Evolutionary conservation across 2,329 filamentous ascomycete genomes (phyloP), one percentile per base, ranked within the genome.

Genomic region (Amphichorda felina): DNA sequence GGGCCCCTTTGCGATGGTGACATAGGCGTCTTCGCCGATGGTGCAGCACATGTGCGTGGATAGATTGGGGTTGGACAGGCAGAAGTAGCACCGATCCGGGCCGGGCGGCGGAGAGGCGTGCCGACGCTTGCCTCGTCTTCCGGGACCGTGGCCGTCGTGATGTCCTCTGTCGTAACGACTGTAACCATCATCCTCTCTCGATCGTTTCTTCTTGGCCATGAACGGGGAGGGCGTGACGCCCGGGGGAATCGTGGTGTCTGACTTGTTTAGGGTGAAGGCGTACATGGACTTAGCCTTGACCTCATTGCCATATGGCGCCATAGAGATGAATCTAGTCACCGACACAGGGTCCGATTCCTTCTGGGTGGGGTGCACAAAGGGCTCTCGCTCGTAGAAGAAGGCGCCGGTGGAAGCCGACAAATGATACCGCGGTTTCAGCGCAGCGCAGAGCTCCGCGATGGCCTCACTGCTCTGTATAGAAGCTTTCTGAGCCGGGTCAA

Each of bases 1-100:
- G 5, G 91, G 88, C 0, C 91, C 91, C 56, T 94, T 95, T 40
- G 91, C 86, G 17, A 82, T 91, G 19, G 91, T 94, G 37, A 96
- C 61, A 55, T 96, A 96, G 36, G 78, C 72, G 40, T 94, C 82
- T 14, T 87, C 79, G 36, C 84, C 91, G 43, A 98, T 89, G 18
- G 82, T 87, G 44, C 82, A 82, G 48, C 95, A 81, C 57, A 98
- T 82, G 59, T 98, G 89, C 2, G 80, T 81, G 35, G 83, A 82
- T 30, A 91, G 66, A 41, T 81, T 82, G 5, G 82, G 76, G 55
- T 94, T 95, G 5, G 85, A 88, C 9, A 98, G 70, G 53, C 91
- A 98, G 64, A 98, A 96, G 66, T 91, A 98, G 61, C 91, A 98
- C 49, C 81, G 72, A 35, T 80, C 79, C 2, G 85, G 86, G 0